Percentiles rank a stretch among this genome's conserved stretches.
phyloP scores from a whole-genome alignment of 2,329 filamentous ascomycete genomes.

The Cladosporium sp. region DNA sequence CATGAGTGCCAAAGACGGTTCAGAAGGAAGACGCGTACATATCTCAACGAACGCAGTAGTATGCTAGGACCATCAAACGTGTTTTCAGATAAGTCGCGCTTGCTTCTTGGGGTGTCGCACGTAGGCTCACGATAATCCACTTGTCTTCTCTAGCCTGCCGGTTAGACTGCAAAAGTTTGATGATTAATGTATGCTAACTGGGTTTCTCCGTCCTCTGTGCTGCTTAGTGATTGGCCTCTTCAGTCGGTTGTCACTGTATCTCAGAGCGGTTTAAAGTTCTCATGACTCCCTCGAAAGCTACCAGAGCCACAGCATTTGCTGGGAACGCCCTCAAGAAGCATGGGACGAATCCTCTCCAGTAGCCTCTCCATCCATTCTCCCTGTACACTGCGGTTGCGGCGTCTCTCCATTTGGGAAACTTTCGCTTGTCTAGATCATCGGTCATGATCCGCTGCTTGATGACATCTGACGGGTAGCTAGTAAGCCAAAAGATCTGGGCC shows the following conservation, averaged over 20 bases:
- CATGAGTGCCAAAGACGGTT: background rate
- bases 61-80: background rate
- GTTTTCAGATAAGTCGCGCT: background rate
- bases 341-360: slow-evolving; percentile 89
- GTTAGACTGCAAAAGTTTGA: background rate
- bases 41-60: background rate
- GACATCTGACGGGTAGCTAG: slow-evolving; percentile 80
- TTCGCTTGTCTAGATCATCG: slow-evolving; percentile 75
- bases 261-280: slow-evolving; percentile 24
- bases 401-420: slow-evolving; percentile 75
- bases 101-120: background rate
- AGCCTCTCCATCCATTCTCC: slow-evolving; percentile 76
- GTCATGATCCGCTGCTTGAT: slow-evolving; percentile 98
- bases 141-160: background rate
- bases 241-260: background rate
- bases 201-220: background rate
- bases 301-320: slow-evolving; percentile 89
- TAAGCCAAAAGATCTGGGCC: slow-evolving; percentile 93
- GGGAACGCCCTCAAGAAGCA: slow-evolving; percentile 94
- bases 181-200: background rate
- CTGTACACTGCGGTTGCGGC: slow-evolving; percentile 75
- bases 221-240: background rate
- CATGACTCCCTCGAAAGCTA: slow-evolving; percentile 84
- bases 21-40: background rate
- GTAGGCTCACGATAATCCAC: background rate